Evolutionary conservation across 1,139 yeast genomes (phyloP).

Genomic region (Candida dubliniensis): DNA sequence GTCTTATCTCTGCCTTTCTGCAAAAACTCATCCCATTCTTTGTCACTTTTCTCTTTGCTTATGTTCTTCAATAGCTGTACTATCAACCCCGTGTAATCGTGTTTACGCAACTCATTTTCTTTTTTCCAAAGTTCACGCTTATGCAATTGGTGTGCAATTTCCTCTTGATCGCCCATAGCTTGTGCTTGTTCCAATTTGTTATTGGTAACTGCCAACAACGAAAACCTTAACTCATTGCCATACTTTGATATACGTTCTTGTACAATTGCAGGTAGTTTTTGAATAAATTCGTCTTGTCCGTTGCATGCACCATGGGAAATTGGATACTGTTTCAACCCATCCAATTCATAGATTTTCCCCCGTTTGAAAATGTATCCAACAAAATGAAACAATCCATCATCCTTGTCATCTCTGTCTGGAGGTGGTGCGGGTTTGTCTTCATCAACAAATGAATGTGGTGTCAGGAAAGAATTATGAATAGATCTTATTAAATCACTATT

Average conservation of each 20-base stretch:
- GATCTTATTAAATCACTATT: slow-evolving; percentile 59
- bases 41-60: slow-evolving; percentile 34
- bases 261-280: slow-evolving; percentile 44
- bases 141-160: slow-evolving; percentile 27
- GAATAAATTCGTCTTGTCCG: slow-evolving; percentile 42
- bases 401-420: slow-evolving; percentile 35
- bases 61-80: slow-evolving; percentile 47
- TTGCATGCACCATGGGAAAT: slow-evolving; percentile 51
- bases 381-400: slow-evolving; percentile 64
- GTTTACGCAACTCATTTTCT: slow-evolving; percentile 51
- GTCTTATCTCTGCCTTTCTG: slow-evolving; percentile 29
- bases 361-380: slow-evolving; percentile 53
- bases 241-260: slow-evolving; percentile 48
- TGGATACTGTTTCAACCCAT: slow-evolving; percentile 63
- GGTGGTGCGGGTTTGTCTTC: slow-evolving; percentile 35
- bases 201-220: slow-evolving; percentile 56
- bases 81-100: slow-evolving; percentile 56
- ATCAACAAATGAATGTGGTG: slow-evolving; percentile 52
- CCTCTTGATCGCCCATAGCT: slow-evolving; percentile 37
- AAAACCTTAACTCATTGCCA: slow-evolving; percentile 56
- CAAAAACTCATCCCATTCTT: slow-evolving; percentile 46
- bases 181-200: slow-evolving; percentile 45
- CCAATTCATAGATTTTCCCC: slow-evolving; percentile 61
- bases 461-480: slow-evolving; percentile 60
- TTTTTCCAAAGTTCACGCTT: slow-evolving; percentile 41